Percentiles rank a stretch among this genome's conserved stretches.
Conservation (phyloP, 495 filamentous ascomycete genomes). For the Staphylotrichum tortipilum region DNA sequence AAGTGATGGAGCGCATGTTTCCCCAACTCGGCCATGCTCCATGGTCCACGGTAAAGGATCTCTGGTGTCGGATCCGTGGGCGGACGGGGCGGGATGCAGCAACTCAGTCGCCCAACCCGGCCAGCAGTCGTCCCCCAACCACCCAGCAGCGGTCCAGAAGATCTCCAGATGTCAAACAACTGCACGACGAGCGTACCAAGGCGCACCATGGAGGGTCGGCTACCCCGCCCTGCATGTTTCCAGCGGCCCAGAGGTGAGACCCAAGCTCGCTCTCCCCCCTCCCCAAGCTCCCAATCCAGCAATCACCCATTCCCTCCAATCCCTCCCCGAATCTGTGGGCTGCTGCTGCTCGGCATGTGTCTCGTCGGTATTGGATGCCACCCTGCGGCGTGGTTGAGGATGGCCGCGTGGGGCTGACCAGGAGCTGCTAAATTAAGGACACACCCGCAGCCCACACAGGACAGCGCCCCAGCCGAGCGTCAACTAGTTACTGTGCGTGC, state of each 20-base stretch:
- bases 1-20: background rate
- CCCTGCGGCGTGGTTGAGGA: background rate
- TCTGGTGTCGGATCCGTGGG: no score
- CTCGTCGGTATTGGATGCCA: constrained; percentile 4
- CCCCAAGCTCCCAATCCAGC: no score
- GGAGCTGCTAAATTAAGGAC: constrained; percentile 7
- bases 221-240: background rate
- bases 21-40: background rate
- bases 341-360: background rate
- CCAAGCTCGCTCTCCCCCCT: no score
- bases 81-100: no score
- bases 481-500: background rate
- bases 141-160: background rate
- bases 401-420: background rate
- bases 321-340: background rate
- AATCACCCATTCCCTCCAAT: no score
- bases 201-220: background rate
- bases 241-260: background rate
- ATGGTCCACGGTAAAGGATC: background rate
- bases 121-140: no score
- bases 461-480: background rate
- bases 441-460: no score
- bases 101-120: no score
- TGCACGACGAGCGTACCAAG: background rate
- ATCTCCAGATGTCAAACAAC: background rate